Base-by-base conservation (phyloP, 2,329 filamentous ascomycete genomes). In the Aureobasidium subglaciale region DNA sequence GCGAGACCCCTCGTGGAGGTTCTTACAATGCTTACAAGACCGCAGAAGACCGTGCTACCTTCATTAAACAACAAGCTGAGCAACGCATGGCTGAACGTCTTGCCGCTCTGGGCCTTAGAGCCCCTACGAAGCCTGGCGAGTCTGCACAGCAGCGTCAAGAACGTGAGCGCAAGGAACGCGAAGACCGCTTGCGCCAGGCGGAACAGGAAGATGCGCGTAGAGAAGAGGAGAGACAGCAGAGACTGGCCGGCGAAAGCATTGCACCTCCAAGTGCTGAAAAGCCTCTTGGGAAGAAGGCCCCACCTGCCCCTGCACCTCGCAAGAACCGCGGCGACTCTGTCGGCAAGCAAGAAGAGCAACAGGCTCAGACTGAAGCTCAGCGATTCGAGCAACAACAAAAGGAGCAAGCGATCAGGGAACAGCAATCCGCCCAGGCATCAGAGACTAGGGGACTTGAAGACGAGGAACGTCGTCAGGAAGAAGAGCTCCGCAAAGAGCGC, bases 51-150 rank as follows among this genome's bases (percentile, higher is more conserved):
- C 84, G 93, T 55, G 90, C 95, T 32, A 90, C 92, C 5, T 96
- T 95, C 66, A 96, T 97, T 67, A 95, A 95, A 69, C 91, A 96
- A 70, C 92, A 96, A 69, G 95, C 93, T 8, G 91, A 97, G 70
- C 89, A 92, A 68, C 88, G 92, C 58, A 97, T 99, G 87, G 92
- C 93, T 32, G 93, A 97, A 71, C 86, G 93, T 58, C 82, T 99
- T 65, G 93, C 93, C 58, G 92, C 92, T 43, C 81, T 97, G 59
- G 93, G 93, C 32, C 87, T 99, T 67, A 95, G 90, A 70, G 84
- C 90, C 27, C 86, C 88, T 5, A 78, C 78, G 16, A 95, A 95
- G 67, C 61, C 64, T 35, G 85, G 86, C 3, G 93, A 99, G 73
- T 88, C 84, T 27, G 75, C 90, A 30, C 82, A 87, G 56, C 91